Evolutionary conservation across 2,329 filamentous ascomycete genomes (phyloP), one percentile per base, ranked within the genome.

Genomic region (Diplodia sapinea): DNA sequence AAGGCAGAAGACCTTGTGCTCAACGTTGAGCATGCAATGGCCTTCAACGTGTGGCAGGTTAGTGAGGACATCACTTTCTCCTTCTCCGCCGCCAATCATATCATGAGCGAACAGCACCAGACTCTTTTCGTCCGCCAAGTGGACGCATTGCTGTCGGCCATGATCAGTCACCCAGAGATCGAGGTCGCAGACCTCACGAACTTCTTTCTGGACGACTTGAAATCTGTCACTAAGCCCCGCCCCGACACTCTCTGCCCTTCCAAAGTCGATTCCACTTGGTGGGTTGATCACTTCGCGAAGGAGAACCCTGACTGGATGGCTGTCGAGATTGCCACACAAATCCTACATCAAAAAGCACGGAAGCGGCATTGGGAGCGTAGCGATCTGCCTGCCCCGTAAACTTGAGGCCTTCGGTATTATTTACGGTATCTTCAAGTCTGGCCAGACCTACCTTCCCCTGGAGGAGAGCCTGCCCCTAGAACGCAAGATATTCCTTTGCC

Each of bases 331-430:
- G 73, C 20, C 81, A 93, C 67, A 81, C 96, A 1, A 79, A 67
- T 31, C 23, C 1, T 68, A 74, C 0, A 80, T 84, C 0, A 88
- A 89, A 0, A 80, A 80, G 26, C 20, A 67, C 11, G 65, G 54
- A 6, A 54, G 33, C 23, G 56, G 47, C 1, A 47, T 23, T 11
- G 65, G 65, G 12, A 87, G 92, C 13, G 82, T 94, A n/a, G 91
- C 88, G 0, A 84, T 93, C 11, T 91, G 89, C 73, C 93, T 94
- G 73, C 87, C 91, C 68, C 94, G 94, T 74, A 92, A 88, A 68
- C 88, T 91, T 0, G 89, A 93, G 73, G 91, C 91, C 0, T 92
- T 91, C 59, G 90, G 93, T 72, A 84, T 88, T n/a, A 78, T 79
- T 62, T 72, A 79, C 2, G 78, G 73, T 7, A 70, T 79, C 17